phyloP scores from a whole-genome alignment of 2,329 filamentous ascomycete genomes.

The Sphaerulina musiva region DNA sequence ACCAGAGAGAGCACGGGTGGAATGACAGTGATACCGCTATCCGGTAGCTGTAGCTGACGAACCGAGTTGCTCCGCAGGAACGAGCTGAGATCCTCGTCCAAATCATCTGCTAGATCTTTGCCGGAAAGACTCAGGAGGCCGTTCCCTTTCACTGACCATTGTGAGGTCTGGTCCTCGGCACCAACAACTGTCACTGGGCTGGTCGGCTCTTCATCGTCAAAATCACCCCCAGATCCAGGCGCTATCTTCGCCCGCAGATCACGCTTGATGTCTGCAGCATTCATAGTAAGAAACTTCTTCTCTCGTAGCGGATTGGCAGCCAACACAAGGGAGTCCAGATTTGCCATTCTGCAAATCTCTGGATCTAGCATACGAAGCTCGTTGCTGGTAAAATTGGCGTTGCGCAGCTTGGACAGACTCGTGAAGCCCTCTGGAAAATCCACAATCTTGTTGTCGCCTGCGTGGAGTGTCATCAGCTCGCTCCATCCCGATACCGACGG shows the following conservation, averaged over 20 bases:
- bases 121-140: constrained; percentile 40
- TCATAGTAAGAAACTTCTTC: constrained; percentile 75
- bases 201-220: constrained; percentile 15
- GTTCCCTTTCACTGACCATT: constrained; percentile 28
- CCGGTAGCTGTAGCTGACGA: constrained; percentile 60
- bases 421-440: constrained; percentile 71
- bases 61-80: constrained; percentile 45
- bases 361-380: constrained; percentile 70
- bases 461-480: constrained; percentile 64
- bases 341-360: constrained; percentile 72
- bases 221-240: constrained; percentile 45
- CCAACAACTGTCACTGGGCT: constrained; percentile 26
- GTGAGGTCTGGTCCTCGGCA: constrained; percentile 9
- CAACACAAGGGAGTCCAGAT: constrained; percentile 65
- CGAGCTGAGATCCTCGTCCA: constrained; percentile 37
- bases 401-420: constrained; percentile 60
- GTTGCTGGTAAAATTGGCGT: constrained; percentile 79
- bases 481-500: constrained; percentile 71
- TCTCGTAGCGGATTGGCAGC: constrained; percentile 87
- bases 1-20: constrained; percentile 65
- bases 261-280: constrained; percentile 73
- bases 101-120: constrained; percentile 35
- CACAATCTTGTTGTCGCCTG: constrained; percentile 74
- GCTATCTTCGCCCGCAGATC: constrained; percentile 61
- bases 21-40: constrained; percentile 66